These are phyloP conservation scores for Chlamydomonas asymmetrica DNA, from an alignment of 139 green algal genomes.

Conservation along the genomic window DNA sequence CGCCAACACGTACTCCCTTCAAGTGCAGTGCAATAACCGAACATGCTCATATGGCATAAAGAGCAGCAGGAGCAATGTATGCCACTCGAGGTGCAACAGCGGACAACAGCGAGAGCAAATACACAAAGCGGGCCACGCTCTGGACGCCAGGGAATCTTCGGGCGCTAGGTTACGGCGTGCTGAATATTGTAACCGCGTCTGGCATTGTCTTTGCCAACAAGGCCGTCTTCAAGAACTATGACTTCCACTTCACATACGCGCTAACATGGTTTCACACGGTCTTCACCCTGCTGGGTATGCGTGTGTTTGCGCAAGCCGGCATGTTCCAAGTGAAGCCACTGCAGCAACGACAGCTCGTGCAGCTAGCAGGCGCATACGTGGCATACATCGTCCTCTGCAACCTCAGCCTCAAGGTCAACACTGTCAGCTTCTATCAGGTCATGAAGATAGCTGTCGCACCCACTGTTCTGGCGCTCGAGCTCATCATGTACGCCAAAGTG, in stretches of 20 bases:
- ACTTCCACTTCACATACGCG: slow-evolving; percentile 78
- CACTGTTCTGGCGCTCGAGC: slow-evolving; percentile 78
- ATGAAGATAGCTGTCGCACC: slow-evolving; percentile 90
- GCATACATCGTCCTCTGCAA: slow-evolving; percentile 90
- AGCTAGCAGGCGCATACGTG: slow-evolving; percentile 80
- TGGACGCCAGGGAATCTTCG: slow-evolving; percentile 32
- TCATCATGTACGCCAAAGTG: slow-evolving; percentile 58
- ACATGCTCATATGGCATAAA: no score
- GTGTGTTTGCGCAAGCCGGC: slow-evolving; percentile 17
- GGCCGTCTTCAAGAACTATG: slow-evolving; percentile 66
- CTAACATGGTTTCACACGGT: slow-evolving; percentile 87
- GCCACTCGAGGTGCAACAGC: no score
- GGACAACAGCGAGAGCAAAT: no score
- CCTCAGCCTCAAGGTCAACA: slow-evolving; percentile 86
- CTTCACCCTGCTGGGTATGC: slow-evolving; percentile 65
- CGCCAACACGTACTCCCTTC: no score
- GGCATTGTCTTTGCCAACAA: slow-evolving; percentile 93
- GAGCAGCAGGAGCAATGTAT: no score
- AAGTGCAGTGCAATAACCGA: no score
- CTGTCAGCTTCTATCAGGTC: slow-evolving; percentile 90
- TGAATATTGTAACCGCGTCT: slow-evolving; percentile 64
- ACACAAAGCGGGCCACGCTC: no score
- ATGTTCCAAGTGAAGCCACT: slow-evolving; percentile 71
- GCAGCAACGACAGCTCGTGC: slow-evolving; percentile 45
- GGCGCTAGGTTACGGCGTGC: slow-evolving; percentile 56